A percentile compares a stretch with the other conserved stretches of the same genome.
phyloP scores from a whole-genome alignment of 768 basidiomycete genomes.

The Arthromyces matolae region DNA sequence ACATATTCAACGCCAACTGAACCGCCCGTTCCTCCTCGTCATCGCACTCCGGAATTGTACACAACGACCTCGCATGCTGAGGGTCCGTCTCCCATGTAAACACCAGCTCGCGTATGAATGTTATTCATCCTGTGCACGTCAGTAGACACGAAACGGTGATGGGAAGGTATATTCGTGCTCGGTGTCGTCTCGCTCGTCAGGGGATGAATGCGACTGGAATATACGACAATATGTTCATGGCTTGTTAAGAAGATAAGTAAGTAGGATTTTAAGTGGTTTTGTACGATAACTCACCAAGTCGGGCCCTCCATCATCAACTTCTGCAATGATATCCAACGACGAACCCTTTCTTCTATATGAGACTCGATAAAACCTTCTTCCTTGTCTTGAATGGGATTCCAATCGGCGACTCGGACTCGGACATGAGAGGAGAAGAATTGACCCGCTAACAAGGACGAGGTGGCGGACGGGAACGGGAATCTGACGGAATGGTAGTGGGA shows the following conservation, averaged over 20 bases:
- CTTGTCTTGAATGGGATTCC: too few relatives aligned
- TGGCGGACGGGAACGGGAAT: too few relatives aligned
- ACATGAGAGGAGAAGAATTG: too few relatives aligned
- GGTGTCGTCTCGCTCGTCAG: not conserved
- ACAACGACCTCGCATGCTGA: constrained; percentile 5
- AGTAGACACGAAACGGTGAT: constrained; percentile 2
- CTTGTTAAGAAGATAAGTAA: constrained; percentile 8
- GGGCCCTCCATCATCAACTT: too few relatives aligned
- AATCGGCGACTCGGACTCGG: too few relatives aligned
- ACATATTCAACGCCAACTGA: not conserved
- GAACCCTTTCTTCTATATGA: too few relatives aligned
- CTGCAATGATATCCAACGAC: too few relatives aligned
- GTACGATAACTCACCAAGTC: too few relatives aligned
- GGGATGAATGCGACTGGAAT: not conserved
- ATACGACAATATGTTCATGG: constrained; percentile 11
- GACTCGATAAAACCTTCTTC: too few relatives aligned
- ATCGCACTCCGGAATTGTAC: constrained; percentile 13
- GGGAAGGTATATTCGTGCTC: constrained; percentile 11
- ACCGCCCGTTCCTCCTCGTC: constrained; percentile 8
- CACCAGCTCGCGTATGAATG: constrained; percentile 13
- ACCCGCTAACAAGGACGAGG: too few relatives aligned
- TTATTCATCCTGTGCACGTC: too few relatives aligned
- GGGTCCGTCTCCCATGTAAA: constrained; percentile 14
- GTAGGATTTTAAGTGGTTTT: constrained; percentile 3
- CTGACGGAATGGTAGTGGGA: too few relatives aligned